Conservation (phyloP, 2,329 filamentous ascomycete species). For the Alternaria infectoria region DNA sequence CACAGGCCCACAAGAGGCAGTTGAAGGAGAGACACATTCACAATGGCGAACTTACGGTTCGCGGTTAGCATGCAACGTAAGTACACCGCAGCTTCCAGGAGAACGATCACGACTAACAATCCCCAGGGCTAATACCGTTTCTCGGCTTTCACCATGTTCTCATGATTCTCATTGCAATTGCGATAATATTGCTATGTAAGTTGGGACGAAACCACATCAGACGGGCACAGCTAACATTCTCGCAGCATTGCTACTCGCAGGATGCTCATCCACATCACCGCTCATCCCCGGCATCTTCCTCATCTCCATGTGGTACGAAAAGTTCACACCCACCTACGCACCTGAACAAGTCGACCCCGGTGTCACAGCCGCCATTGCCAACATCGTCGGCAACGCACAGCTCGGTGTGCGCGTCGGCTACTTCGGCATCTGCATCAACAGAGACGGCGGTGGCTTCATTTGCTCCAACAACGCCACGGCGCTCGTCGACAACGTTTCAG, state of each 20-base stretch:
- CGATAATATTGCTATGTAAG: slow-evolving; percentile 94
- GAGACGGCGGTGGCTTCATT: slow-evolving; percentile 87
- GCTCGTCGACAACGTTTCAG: slow-evolving; percentile 83
- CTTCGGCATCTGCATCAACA: slow-evolving; percentile 96
- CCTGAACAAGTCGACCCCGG: slow-evolving; percentile 91
- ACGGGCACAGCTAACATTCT: slow-evolving; percentile 23
- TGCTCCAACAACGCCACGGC: slow-evolving; percentile 98
- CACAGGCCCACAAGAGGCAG: slow-evolving; percentile 29
- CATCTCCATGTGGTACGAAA: slow-evolving; percentile 95
- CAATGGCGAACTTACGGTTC: slow-evolving; percentile 58
- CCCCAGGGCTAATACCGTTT: slow-evolving; percentile 63
- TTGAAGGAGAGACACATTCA: slow-evolving; percentile 36
- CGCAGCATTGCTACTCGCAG: slow-evolving; percentile 85
- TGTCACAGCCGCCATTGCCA: slow-evolving; percentile 81
- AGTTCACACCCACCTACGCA: slow-evolving; percentile 80
- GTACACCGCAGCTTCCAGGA: slow-evolving; percentile 18
- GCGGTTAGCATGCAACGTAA: slow-evolving; percentile 59
- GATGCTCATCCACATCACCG: slow-evolving; percentile 95
- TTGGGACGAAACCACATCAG: slow-evolving; percentile 29
- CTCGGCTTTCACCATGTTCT: slow-evolving; percentile 82
- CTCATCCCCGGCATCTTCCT: slow-evolving; percentile 96
- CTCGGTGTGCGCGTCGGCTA: slow-evolving; percentile 94
- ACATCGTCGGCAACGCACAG: slow-evolving; percentile 84
- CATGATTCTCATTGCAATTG: slow-evolving; percentile 94
- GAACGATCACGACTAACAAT: slow-evolving; percentile 32